A percentile compares a stretch with the other conserved stretches of the same genome.
phyloP scores from a whole-genome alignment of 257 asterid genomes.

The Voacanga thouarsii region DNA sequence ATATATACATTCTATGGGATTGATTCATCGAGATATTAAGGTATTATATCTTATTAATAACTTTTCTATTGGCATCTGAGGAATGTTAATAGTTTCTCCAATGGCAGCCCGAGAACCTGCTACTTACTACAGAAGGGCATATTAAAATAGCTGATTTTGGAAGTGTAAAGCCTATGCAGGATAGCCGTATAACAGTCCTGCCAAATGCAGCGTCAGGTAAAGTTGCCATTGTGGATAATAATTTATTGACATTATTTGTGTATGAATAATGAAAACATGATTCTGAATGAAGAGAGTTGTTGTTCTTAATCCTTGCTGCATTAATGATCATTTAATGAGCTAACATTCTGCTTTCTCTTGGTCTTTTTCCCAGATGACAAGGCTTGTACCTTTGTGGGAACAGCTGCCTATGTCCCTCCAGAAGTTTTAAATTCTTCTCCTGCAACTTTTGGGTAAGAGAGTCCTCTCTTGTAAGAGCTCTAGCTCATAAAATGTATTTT shows the following conservation, averaged over 20 bases:
- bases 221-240: neutral
- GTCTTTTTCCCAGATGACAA: constrained; percentile 66
- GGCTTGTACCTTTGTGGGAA: constrained; percentile 98
- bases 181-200: constrained; percentile 83
- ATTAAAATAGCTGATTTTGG: constrained; percentile 99
- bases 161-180: constrained; percentile 97
- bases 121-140: constrained; percentile 87
- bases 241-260: constrained; percentile 2
- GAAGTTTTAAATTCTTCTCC: constrained; percentile 98
- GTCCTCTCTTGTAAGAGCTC: constrained; percentile 12
- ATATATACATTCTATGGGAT: constrained; percentile 91
- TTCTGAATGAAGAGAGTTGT: neutral
- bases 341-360: neutral
- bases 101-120: constrained; percentile 95
- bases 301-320: neutral
- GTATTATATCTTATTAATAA: constrained; percentile 33
- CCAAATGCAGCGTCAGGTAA: constrained; percentile 98
- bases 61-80: constrained; percentile 15
- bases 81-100: constrained; percentile 35
- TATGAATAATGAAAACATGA: constrained; percentile 4
- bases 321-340: neutral
- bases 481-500: neutral
- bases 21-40: constrained; percentile 97
- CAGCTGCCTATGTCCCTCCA: constrained; percentile 99
- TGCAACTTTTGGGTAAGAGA: constrained; percentile 76